These are phyloP conservation scores for Spathaspora sp. DNA, from an alignment of 805 yeast species.

Conservation along the genomic window DNA sequence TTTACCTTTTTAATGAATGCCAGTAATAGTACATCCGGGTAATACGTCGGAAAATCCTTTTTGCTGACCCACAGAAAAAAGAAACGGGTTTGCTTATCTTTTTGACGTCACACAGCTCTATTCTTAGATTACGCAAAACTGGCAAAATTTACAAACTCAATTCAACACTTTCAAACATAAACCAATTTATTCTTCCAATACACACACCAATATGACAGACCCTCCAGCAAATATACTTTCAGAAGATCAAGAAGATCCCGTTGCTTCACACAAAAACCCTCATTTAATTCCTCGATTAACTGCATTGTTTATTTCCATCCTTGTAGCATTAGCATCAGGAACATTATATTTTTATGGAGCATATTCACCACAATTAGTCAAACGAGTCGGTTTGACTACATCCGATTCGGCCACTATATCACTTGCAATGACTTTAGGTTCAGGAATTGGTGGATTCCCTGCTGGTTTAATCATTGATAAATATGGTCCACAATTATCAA, in stretches of 20 bases:
- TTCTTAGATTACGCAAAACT: too few species aligned
- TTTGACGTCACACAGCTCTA: background rate
- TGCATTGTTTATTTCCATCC: conserved; percentile 28
- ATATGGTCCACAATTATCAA: conserved; percentile 53
- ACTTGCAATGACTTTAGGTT: conserved; percentile 58
- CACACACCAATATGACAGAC: background rate
- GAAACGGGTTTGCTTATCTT: background rate
- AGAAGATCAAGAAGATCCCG: background rate
- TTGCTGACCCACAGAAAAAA: too few species aligned
- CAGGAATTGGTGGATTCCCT: conserved; percentile 65
- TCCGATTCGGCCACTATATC: conserved; percentile 64
- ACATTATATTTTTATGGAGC: conserved; percentile 73
- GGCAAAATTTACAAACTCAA: too few species aligned
- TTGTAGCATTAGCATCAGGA: conserved; percentile 67
- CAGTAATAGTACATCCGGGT: too few species aligned
- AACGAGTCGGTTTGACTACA: conserved; percentile 52
- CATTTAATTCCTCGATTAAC: conserved; percentile 16
- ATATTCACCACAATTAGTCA: conserved; percentile 70
- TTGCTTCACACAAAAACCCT: background rate
- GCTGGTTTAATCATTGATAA: conserved; percentile 68
- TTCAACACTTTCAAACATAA: too few species aligned
- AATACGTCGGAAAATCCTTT: too few species aligned
- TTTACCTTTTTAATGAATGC: too few species aligned
- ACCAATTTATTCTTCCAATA: background rate
- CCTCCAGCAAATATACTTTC: background rate